phyloP scores from a whole-genome alignment of 441 rosid genomes.

The Jatropha podagrica region DNA sequence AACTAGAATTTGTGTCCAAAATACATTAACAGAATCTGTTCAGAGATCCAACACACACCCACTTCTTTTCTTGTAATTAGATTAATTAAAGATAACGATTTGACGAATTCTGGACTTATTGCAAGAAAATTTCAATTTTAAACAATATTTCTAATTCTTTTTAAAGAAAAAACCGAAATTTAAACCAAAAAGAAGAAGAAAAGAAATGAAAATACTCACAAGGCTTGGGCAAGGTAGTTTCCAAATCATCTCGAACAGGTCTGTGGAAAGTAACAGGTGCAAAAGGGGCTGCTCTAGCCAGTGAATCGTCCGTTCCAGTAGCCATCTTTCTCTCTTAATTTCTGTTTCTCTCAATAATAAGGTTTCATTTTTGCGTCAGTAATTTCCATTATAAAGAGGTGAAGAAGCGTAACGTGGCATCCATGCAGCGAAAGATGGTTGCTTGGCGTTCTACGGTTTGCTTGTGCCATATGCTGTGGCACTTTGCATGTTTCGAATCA shows the following conservation, averaged over 20 bases:
- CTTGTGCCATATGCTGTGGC: background rate
- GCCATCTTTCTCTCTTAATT: conserved; percentile 7
- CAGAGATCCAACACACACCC: background rate
- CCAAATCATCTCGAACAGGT: conserved; percentile 57
- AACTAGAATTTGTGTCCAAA: background rate
- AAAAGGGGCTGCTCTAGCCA: conserved; percentile 59
- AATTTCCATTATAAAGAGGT: background rate
- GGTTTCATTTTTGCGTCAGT: too few species aligned
- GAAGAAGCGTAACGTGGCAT: conserved; percentile 20
- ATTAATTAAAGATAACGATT: too few species aligned
- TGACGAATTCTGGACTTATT: too few species aligned
- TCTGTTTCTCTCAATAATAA: background rate
- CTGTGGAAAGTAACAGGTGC: conserved; percentile 70
- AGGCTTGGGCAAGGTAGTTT: conserved; percentile 62
- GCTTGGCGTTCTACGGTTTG: background rate
- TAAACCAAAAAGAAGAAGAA: background rate
- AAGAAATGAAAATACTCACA: conserved; percentile 34
- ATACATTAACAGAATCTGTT: background rate
- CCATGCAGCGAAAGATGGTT: conserved; percentile 18
- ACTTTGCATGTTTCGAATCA: too few species aligned
- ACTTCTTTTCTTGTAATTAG: too few species aligned
- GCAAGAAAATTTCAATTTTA: too few species aligned
- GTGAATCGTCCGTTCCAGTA: conserved; percentile 42
- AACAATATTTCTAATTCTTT: too few species aligned
- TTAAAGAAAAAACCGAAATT: too few species aligned